A percentile compares a stretch with the other conserved stretches of the same genome.
Evolutionary conservation across 768 basidiomycete species (phyloP).

Genomic region (Gloeopeniophorella convolvens): DNA sequence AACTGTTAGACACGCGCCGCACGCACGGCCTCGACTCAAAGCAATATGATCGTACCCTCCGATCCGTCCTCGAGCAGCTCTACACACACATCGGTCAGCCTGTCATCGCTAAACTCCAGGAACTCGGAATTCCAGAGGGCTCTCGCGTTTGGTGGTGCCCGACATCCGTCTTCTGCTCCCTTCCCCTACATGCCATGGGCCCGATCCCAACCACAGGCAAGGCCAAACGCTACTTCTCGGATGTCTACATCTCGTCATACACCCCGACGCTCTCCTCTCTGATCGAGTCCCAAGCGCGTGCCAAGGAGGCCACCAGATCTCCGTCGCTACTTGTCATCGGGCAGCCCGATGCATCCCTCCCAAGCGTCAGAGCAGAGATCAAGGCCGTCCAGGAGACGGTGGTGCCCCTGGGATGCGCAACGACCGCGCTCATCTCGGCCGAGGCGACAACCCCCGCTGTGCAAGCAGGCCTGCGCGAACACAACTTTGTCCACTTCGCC

Average conservation of each 20-base stretch:
- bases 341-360: neutral
- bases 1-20: neutral
- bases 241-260: constrained; percentile 5
- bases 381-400: neutral
- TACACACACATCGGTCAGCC: neutral
- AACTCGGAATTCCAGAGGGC: neutral
- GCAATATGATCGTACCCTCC: neutral
- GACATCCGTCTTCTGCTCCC: neutral
- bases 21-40: neutral
- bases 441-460: neutral
- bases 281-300: too few relatives aligned
- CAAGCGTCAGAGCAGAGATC: neutral
- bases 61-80: neutral
- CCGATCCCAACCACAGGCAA: neutral
- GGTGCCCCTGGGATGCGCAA: too few relatives aligned
- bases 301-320: too few relatives aligned
- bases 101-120: neutral
- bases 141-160: too few relatives aligned
- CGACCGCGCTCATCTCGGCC: neutral
- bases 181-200: constrained; percentile 6
- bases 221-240: neutral
- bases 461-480: neutral
- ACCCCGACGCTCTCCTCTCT: neutral
- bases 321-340: neutral
- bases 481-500: neutral